Percentiles rank a stretch among this genome's conserved stretches.
Conservation (phyloP, 306 rosid species). For the Ziziphus jujuba region DNA sequence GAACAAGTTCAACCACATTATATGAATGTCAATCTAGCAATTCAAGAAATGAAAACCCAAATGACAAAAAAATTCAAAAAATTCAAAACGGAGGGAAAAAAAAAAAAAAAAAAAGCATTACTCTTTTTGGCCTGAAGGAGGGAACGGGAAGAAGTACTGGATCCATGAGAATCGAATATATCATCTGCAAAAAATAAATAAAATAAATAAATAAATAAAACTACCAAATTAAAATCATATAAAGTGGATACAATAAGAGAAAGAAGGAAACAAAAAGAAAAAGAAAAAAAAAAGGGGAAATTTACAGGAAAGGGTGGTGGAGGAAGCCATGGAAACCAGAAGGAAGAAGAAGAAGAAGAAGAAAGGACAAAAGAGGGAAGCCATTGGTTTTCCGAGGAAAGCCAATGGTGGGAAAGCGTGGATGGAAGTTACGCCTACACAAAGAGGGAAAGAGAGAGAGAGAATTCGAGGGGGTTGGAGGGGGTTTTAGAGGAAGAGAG, state of each 20-base stretch:
- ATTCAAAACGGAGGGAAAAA: neutral
- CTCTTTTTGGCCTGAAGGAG: conserved; percentile 78
- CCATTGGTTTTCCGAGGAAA: conserved; percentile 42
- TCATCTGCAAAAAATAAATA: conserved; percentile 56
- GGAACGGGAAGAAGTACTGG: conserved; percentile 44
- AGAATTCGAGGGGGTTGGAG: conserved; percentile 13
- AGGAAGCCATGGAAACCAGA: conserved; percentile 40
- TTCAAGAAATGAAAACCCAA: neutral
- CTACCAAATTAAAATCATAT: neutral
- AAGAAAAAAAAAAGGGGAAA: neutral
- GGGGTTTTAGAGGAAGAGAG: no score
- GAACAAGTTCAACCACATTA: neutral
- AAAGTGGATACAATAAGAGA: neutral
- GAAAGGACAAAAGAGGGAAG: conserved; percentile 45
- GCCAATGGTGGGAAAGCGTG: conserved; percentile 29
- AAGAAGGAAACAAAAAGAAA: neutral
- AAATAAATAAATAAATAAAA: conserved; percentile 16
- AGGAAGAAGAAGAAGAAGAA: conserved; percentile 38
- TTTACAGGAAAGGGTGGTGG: conserved; percentile 56
- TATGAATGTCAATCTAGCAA: neutral
- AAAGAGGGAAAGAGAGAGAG: conserved; percentile 18
- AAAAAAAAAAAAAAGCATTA: conserved; percentile 13
- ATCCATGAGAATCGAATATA: conserved; percentile 35
- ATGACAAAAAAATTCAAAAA: no score
- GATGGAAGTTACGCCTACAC: conserved; percentile 33